A percentile compares a stretch with the other conserved stretches of the same genome.
These are phyloP conservation scores for Corynascus novoguineensis DNA, from an alignment of 495 filamentous ascomycete genomes.

Conservation along the genomic window DNA sequence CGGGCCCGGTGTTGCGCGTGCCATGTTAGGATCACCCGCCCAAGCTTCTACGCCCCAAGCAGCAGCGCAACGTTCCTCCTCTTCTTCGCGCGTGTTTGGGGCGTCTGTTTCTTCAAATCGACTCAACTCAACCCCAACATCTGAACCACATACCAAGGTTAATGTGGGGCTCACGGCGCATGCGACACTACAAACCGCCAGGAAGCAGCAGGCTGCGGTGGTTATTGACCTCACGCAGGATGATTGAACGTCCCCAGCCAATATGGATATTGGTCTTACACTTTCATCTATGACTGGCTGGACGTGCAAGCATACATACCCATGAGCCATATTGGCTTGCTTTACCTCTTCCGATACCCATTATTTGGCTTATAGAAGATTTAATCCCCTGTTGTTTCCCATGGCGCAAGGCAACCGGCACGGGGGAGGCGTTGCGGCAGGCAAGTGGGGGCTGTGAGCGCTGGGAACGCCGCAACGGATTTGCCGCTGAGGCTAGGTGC, in stretches of 20 bases:
- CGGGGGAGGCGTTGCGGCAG: no score
- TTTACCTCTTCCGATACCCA: background rate
- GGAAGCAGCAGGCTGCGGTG: constrained; percentile 6
- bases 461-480: background rate
- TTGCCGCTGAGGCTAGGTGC: constrained; percentile 10
- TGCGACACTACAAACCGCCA: background rate
- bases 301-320: background rate
- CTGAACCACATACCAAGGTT: background rate
- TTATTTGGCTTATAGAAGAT: background rate
- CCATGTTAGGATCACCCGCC: background rate
- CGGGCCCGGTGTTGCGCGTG: background rate
- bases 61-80: background rate
- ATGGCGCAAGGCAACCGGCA: no score
- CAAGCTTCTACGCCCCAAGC: background rate
- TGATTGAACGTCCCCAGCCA: background rate
- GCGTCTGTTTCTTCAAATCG: constrained; percentile 1
- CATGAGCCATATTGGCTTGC: background rate
- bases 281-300: background rate
- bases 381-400: background rate
- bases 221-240: constrained; percentile 21
- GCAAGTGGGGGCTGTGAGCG: constrained; percentile 5
- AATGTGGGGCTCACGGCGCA: background rate
- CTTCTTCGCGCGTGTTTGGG: background rate
- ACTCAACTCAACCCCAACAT: background rate
- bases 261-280: background rate